These are phyloP conservation scores for Xenoacremonium recifei DNA, from an alignment of 2,329 filamentous ascomycete genomes.

Conservation along the genomic window DNA sequence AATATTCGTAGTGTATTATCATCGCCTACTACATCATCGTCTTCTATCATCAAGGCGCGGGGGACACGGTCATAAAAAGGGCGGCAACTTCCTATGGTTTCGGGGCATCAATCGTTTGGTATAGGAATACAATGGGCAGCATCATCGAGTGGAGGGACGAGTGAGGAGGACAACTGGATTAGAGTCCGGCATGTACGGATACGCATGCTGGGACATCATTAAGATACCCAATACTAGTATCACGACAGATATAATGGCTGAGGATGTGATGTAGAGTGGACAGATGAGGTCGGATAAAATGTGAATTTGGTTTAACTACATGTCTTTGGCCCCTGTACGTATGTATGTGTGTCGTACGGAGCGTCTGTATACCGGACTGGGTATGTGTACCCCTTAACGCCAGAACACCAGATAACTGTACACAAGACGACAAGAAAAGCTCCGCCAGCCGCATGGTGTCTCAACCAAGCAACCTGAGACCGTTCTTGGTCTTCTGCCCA, in stretches of 20 bases:
- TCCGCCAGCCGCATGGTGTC: neutral
- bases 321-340: too few species aligned
- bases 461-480: constrained; percentile 58
- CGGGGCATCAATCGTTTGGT: neutral
- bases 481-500: constrained; percentile 67
- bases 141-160: constrained; percentile 1
- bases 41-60: constrained; percentile 7
- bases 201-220: constrained; percentile 6
- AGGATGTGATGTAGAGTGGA: neutral
- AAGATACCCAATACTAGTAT: constrained; percentile 23
- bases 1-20: constrained; percentile 15
- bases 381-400: constrained; percentile 17
- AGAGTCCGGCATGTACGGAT: constrained; percentile 8
- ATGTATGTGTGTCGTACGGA: too few species aligned
- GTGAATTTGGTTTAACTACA: neutral
- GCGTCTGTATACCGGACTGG: too few species aligned
- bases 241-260: too few species aligned
- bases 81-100: neutral
- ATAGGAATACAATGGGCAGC: constrained; percentile 5
- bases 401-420: constrained; percentile 13
- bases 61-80: constrained; percentile 10
- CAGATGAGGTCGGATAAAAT: neutral
- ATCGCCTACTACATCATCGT: too few species aligned
- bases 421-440: too few species aligned
- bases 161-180: constrained; percentile 5